Conservation (phyloP, 73 alveolate species). For the Diophrys appendiculata region DNA sequence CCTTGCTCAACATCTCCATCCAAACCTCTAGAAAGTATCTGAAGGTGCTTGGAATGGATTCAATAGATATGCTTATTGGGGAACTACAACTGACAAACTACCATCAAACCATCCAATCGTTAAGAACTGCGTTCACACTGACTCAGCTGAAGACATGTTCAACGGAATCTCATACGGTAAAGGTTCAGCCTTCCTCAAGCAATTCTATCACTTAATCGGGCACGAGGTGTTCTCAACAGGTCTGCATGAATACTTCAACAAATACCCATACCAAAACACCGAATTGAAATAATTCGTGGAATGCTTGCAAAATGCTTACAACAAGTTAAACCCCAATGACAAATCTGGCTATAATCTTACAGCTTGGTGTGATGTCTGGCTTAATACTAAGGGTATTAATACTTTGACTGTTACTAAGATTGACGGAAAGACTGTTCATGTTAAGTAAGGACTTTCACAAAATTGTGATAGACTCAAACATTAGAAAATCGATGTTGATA, state of each 20-base stretch:
- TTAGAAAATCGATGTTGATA: conserved; percentile 35
- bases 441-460: conserved; percentile 5
- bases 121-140: conserved; percentile 80
- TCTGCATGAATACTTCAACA: conserved; percentile 79
- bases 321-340: not conserved
- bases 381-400: conserved; percentile 44
- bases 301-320: conserved; percentile 37
- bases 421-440: conserved; percentile 1
- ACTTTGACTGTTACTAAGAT: conserved; percentile 8
- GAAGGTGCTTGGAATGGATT: conserved; percentile 72
- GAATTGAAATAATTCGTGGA: conserved; percentile 36
- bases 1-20: conserved; percentile 70
- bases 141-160: conserved; percentile 86
- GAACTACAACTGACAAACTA: conserved; percentile 63
- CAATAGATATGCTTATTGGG: conserved; percentile 43
- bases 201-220: conserved; percentile 86
- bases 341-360: conserved; percentile 21
- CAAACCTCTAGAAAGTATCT: conserved; percentile 28
- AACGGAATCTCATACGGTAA: conserved; percentile 94
- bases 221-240: conserved; percentile 83
- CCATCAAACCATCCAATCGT: conserved; percentile 90
- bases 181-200: conserved; percentile 94
- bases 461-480: conserved; percentile 42
- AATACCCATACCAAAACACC: conserved; percentile 77
- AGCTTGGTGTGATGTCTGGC: conserved; percentile 45